Conservation (phyloP, 352 stramenopile species). For the Phytophthora pluvialis region DNA sequence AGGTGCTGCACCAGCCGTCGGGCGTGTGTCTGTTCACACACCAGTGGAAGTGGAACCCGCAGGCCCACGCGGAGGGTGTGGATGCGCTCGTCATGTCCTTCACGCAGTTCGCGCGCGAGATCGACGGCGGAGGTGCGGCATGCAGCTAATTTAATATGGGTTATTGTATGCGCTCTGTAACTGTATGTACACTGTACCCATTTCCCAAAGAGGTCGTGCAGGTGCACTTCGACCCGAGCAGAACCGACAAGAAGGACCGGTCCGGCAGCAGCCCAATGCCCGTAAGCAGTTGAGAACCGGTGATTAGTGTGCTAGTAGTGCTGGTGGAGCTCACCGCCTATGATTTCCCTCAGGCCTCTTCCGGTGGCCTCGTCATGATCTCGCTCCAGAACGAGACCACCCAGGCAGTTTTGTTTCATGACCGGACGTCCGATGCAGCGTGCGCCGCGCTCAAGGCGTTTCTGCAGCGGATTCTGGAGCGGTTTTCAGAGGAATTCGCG, state of each 20-base stretch:
- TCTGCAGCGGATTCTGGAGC: conserved; percentile 57
- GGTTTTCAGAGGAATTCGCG: conserved; percentile 53
- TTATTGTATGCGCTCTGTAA: conserved; percentile 30
- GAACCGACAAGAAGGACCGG: conserved; percentile 38
- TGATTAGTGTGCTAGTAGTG: neutral
- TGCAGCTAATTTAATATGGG: neutral
- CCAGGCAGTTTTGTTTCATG: conserved; percentile 82
- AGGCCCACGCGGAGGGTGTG: conserved; percentile 74
- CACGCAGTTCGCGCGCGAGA: conserved; percentile 85
- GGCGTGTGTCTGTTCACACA: conserved; percentile 80
- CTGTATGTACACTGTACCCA: conserved; percentile 17
- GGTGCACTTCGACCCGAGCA: conserved; percentile 65
- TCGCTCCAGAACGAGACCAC: conserved; percentile 62
- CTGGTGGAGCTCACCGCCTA: neutral
- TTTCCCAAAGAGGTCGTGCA: conserved; percentile 62
- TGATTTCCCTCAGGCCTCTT: conserved; percentile 33
- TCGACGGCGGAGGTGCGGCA: conserved; percentile 74
- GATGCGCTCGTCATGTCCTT: conserved; percentile 85
- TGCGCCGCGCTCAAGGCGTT: conserved; percentile 59
- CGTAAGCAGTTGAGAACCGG: conserved; percentile 13
- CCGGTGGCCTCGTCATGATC: conserved; percentile 74
- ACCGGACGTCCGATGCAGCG: conserved; percentile 60
- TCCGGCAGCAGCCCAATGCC: conserved; percentile 30
- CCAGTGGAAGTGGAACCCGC: conserved; percentile 83
- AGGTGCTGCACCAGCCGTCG: conserved; percentile 71